A percentile compares a stretch with the other conserved stretches of the same genome.
These are phyloP conservation scores for Grosmannia clavigera DNA, from an alignment of 2,329 filamentous ascomycete genomes.

Conservation along the genomic window DNA sequence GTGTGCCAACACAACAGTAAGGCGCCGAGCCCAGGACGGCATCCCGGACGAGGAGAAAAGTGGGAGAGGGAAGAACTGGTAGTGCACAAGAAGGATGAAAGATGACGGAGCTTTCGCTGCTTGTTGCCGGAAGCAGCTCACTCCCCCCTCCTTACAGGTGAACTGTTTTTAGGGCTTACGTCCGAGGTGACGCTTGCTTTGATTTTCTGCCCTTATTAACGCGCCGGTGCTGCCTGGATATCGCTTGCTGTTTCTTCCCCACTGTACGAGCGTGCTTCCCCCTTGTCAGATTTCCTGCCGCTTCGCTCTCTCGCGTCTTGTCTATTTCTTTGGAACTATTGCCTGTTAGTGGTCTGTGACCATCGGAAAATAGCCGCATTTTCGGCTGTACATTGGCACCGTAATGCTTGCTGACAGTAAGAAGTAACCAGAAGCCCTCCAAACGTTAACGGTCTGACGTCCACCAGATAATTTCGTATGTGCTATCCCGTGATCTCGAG, in stretches of 20 bases:
- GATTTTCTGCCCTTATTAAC: background rate
- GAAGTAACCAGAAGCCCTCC: background rate
- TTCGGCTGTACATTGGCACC: background rate
- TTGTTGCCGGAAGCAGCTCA: background rate
- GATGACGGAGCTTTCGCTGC: background rate
- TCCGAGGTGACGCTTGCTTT: background rate
- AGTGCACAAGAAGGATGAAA: background rate
- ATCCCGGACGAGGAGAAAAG: background rate
- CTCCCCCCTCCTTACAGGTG: background rate
- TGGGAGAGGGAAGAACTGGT: background rate
- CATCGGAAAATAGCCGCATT: background rate
- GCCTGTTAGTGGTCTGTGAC: background rate
- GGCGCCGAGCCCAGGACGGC: background rate
- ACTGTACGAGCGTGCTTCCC: background rate
- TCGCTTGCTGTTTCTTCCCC: background rate
- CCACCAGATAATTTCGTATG: background rate
- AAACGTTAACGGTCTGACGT: background rate
- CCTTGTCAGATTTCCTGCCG: background rate
- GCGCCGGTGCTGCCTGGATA: background rate
- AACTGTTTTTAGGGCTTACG: background rate
- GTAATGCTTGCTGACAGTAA: background rate
- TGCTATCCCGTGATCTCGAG: background rate
- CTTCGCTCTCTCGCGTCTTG: no score
- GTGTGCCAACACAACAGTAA: background rate
- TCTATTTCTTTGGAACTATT: no score